Percentiles rank a stretch among this genome's conserved stretches.
Conservation (phyloP, 805 yeast genomes). For the Saccharomyces jurei region DNA sequence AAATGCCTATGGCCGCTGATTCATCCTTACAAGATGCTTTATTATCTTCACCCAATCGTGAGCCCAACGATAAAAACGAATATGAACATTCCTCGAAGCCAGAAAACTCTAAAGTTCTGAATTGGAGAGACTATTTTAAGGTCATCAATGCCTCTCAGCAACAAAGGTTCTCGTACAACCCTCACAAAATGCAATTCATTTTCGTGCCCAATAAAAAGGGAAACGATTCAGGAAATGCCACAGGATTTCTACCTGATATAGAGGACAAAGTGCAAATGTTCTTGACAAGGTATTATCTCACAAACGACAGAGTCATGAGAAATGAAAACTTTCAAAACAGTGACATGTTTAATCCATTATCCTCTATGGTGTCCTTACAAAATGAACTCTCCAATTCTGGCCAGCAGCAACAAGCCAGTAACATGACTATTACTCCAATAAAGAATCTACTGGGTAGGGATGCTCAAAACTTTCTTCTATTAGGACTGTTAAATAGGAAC, state of each 20-base stretch:
- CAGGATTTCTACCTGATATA: slow-evolving; percentile 20
- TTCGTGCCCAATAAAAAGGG: slow-evolving; percentile 18
- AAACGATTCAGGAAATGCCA: slow-evolving; percentile 4
- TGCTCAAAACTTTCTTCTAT: slow-evolving; percentile 62
- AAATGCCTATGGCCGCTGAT: slow-evolving; percentile 9
- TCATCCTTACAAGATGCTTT: slow-evolving; percentile 1
- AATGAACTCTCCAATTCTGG: slow-evolving; percentile 10
- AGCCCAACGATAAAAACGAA: background rate
- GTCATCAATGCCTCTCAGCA: slow-evolving; percentile 57
- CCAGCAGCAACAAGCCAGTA: slow-evolving; percentile 7
- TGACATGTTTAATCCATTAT: slow-evolving; percentile 29
- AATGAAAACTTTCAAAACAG: slow-evolving; percentile 59
- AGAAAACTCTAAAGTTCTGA: slow-evolving; percentile 27
- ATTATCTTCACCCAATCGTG: background rate
- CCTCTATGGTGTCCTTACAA: slow-evolving; percentile 24
- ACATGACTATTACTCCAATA: slow-evolving; percentile 53
- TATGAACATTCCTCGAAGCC: background rate
- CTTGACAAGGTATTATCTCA: slow-evolving; percentile 48
- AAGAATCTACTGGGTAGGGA: slow-evolving; percentile 83
- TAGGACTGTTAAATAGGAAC: slow-evolving; percentile 65
- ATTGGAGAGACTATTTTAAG: slow-evolving; percentile 69
- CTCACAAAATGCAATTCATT: slow-evolving; percentile 52
- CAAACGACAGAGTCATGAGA: slow-evolving; percentile 64
- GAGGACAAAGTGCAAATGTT: slow-evolving; percentile 36
- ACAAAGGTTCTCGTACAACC: slow-evolving; percentile 57